Evolutionary conservation across 83 land plant genomes (phyloP).

Genomic region (Picea mariana): DNA sequence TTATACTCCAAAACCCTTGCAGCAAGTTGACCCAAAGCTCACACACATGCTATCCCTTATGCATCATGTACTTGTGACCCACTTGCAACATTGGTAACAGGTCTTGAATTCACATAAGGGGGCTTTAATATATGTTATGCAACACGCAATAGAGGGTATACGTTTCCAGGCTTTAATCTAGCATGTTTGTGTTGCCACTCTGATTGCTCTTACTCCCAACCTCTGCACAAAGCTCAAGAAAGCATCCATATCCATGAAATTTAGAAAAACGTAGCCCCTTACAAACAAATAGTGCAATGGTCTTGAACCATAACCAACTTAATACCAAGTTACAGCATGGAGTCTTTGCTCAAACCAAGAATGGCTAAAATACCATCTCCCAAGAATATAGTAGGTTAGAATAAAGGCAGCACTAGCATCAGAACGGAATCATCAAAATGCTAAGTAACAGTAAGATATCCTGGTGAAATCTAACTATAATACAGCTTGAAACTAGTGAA

Average conservation of each 20-base stretch:
- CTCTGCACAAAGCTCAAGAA: conserved; percentile 8
- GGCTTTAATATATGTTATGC: conserved; percentile 77
- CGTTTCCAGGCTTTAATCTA: conserved; percentile 65
- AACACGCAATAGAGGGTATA: conserved; percentile 80
- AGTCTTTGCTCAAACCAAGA: not conserved
- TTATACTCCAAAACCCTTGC: conserved; percentile 91
- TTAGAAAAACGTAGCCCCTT: too few relatives aligned
- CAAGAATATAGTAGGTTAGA: not conserved
- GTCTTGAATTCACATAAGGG: conserved; percentile 66
- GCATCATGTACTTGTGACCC: conserved; percentile 83
- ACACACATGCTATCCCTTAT: conserved; percentile 78
- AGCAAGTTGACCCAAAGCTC: conserved; percentile 90
- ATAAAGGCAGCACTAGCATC: not conserved
- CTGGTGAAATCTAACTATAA: not conserved
- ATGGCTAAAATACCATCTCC: not conserved
- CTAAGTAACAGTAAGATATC: not conserved
- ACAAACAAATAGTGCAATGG: not conserved
- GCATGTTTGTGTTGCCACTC: conserved; percentile 11
- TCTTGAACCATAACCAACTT: not conserved
- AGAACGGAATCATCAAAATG: not conserved
- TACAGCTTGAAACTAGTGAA: not conserved
- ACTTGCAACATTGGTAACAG: conserved; percentile 62
- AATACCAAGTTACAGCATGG: not conserved
- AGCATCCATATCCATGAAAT: too few relatives aligned
- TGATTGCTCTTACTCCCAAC: not conserved